Evolutionary conservation across 768 basidiomycete species (phyloP), one percentile per base, ranked within the genome.

Genomic region (Nevesoporus exiguus): DNA sequence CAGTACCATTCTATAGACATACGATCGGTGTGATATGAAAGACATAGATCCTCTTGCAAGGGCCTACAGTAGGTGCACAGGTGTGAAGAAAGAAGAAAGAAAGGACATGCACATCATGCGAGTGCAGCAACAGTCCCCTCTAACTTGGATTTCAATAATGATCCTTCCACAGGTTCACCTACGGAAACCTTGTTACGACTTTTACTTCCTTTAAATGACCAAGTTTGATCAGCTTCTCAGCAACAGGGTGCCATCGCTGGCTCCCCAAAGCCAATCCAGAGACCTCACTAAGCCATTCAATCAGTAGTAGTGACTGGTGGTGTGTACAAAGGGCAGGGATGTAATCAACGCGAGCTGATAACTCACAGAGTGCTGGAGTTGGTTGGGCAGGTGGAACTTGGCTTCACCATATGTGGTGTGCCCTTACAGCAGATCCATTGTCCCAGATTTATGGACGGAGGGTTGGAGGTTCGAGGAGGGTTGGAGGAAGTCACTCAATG

Each of bases 291-390:
- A 87, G 84, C 86, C 83, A 83, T 86, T 88, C 86, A 85, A 88
- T 88, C 83, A 81, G 86, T 88, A 86, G 85, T 88, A 86, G 86
- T 81, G 84, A 86, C 84, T 80, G 85, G 86, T 83, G 83, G 86
- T 87, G 85, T 87, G 84, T 87, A 87, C 83, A 86, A 86, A 86
- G 85, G 85, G 86, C 85, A 87, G 86, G 85, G 85, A 86, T 85
- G 81, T 87, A 87, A 86, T 88, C 85, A 84, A 86, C 82, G 83
- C 80, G 78, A 86, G 86, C 84, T 88, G 84, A 86, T 87, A 84
- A 88, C 84, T 43, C 81, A 79, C 81, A n/a, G n/a, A n/a, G n/a
- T n/a, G n/a, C n/a, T n/a, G n/a, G n/a, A n/a, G n/a, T n/a, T n/a
- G n/a, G n/a, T n/a, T n/a, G n/a, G n/a, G n/a, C n/a, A n/a, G n/a